Conservation (phyloP, 495 filamentous ascomycete species). For the Penicillium cosmopolitanum region DNA sequence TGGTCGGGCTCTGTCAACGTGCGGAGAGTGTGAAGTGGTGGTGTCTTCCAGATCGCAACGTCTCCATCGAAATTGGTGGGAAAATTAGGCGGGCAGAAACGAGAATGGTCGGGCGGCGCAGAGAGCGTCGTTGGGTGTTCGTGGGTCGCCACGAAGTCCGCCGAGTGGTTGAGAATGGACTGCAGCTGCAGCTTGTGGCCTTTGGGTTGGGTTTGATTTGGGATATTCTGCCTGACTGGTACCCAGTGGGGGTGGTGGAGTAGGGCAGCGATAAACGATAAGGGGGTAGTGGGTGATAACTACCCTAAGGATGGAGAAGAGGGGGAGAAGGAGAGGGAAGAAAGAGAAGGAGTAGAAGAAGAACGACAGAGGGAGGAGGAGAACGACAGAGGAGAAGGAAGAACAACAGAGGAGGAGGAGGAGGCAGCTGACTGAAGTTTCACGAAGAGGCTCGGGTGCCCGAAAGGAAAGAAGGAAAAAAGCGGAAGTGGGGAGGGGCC, state of each 20-base stretch:
- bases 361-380: conserved; percentile 9
- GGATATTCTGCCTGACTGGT: conserved; percentile 32
- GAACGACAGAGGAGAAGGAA: conserved; percentile 5
- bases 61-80: conserved; percentile 36
- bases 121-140: conserved; percentile 26
- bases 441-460: conserved; percentile 6
- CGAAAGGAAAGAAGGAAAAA: conserved; percentile 11
- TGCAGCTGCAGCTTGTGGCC: conserved; percentile 30
- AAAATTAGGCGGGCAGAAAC: conserved; percentile 19
- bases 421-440: conserved; percentile 5
- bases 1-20: conserved; percentile 28
- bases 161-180: conserved; percentile 25
- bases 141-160: conserved; percentile 16
- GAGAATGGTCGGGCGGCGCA: conserved; percentile 26
- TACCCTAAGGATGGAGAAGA: conserved; percentile 7
- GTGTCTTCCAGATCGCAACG: conserved; percentile 26
- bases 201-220: conserved; percentile 20
- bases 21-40: conserved; percentile 26
- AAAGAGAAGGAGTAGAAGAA: too few relatives aligned
- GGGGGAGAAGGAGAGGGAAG: conserved; percentile 15
- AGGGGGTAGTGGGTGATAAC: conserved; percentile 3
- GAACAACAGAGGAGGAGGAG: conserved; percentile 1
- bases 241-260: conserved; percentile 29
- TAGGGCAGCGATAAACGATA: conserved; percentile 28
- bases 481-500: not conserved